These are phyloP conservation scores for Globisporangium ultimum DNA, from an alignment of 352 stramenopile genomes.

Conservation along the genomic window DNA sequence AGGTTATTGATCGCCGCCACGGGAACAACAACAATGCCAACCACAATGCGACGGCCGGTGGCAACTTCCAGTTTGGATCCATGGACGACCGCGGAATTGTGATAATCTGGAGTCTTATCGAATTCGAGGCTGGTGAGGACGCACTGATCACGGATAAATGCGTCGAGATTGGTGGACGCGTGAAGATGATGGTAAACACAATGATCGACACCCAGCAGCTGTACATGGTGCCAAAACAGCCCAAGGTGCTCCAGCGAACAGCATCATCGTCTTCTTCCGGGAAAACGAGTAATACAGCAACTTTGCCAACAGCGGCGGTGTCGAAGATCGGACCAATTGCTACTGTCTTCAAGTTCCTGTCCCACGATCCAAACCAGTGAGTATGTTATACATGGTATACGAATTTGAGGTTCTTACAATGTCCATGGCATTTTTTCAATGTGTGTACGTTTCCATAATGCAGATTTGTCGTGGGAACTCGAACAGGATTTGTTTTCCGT, in stretches of 20 bases:
- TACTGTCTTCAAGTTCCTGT: slow-evolving; percentile 47
- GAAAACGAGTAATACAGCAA: background rate
- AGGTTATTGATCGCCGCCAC: slow-evolving; percentile 23
- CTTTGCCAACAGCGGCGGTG: slow-evolving; percentile 5
- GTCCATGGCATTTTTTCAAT: background rate
- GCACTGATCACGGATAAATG: slow-evolving; percentile 50
- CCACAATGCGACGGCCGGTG: background rate
- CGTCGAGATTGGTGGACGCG: slow-evolving; percentile 53
- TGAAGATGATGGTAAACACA: slow-evolving; percentile 66
- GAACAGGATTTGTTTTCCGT: slow-evolving; percentile 29
- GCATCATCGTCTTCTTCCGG: background rate
- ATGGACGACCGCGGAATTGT: slow-evolving; percentile 68
- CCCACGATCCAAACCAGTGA: slow-evolving; percentile 56
- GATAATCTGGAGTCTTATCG: slow-evolving; percentile 72
- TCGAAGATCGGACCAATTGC: slow-evolving; percentile 39
- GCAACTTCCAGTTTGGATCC: slow-evolving; percentile 65
- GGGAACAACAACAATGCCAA: slow-evolving; percentile 6
- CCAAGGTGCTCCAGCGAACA: background rate
- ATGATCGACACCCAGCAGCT: slow-evolving; percentile 57
- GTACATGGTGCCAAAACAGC: slow-evolving; percentile 21
- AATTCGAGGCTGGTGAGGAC: slow-evolving; percentile 41
- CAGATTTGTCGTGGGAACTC: slow-evolving; percentile 54
- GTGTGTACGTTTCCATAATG: background rate
- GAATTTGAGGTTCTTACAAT: background rate
- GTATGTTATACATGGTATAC: slow-evolving; percentile 3